These are phyloP conservation scores for Theobroma cacao DNA, from an alignment of 345 rosid genomes.

Conservation along the genomic window DNA sequence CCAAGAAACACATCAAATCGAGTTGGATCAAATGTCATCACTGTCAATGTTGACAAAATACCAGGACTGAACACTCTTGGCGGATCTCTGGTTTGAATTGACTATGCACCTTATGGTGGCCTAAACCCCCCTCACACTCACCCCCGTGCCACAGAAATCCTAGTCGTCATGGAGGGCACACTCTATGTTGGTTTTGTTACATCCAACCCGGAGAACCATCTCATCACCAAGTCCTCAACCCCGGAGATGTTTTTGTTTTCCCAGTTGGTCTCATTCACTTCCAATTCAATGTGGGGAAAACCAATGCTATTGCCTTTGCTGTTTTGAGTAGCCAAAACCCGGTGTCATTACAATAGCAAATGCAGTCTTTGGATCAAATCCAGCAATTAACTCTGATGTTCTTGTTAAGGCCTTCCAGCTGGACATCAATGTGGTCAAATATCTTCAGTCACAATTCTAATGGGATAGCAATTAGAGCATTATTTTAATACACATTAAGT, in stretches of 20 bases:
- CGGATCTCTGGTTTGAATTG: constrained; percentile 14
- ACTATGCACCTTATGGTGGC: constrained; percentile 23
- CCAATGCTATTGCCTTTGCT: constrained; percentile 1
- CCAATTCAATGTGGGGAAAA: background rate
- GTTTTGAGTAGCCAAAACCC: background rate
- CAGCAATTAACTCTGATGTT: constrained; percentile 5
- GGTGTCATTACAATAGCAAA: constrained; percentile 18
- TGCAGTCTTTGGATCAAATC: constrained; percentile 24
- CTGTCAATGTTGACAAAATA: constrained; percentile 6
- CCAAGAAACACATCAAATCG: constrained; percentile 8
- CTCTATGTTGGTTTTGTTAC: constrained; percentile 21
- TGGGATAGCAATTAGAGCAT: background rate
- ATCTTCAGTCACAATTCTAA: background rate
- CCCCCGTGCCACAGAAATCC: constrained; percentile 23
- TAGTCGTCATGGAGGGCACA: constrained; percentile 13
- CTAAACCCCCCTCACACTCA: constrained; percentile 4
- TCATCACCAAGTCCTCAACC: constrained; percentile 20
- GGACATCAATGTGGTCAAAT: background rate
- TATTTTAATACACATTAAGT: background rate
- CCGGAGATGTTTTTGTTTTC: constrained; percentile 31
- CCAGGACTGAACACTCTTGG: constrained; percentile 33
- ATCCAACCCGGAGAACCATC: constrained; percentile 15
- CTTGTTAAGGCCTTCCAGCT: constrained; percentile 10
- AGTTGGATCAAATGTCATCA: constrained; percentile 8
- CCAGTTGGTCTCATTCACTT: constrained; percentile 15